Evolutionary conservation across 1,284 basidiomycete genomes (phyloP), one percentile per base, ranked within the genome.

Genomic region (Stereum hirsutum): DNA sequence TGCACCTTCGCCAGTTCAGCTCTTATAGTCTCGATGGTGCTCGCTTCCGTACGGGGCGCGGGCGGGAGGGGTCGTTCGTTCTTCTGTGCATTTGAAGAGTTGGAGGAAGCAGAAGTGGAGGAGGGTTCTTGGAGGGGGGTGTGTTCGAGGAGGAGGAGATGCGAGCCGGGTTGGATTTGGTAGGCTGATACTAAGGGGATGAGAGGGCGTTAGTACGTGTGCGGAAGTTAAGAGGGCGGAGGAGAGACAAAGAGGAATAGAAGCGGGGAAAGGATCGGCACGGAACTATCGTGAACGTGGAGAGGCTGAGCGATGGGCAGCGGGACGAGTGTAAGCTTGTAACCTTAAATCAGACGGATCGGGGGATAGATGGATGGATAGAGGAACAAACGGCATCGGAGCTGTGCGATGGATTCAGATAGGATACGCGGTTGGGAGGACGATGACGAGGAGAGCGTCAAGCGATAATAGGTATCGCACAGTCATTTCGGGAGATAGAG

Each of bases 141-240:
- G n/a, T 65, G 67, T 17, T 72, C 76, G 49, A 87, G 70, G 57
- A 88, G 66, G 36, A 71, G 69, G 53, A 89, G 72, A 41, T 68
- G 75, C n/a, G 78, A 75, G 47, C 77, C 73, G 24, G 68, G 62
- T 38, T 68, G 69, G 46, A 89, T 65, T 40, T 70, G 66, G 56
- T 85, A 89, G 2, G 77, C 65, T 32, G 76, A 78, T 49, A 87
- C 79, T 84, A 55, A 27, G 31, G 24, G 33, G 27, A 20, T 25
- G 19, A 37, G 39, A 44, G 45, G 52, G 53, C 43, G 49, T 48
- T 41, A 53, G 44, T 27, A 34, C n/a, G n/a, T n/a, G n/a, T n/a
- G n/a, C n/a, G n/a, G n/a, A n/a, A n/a, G n/a, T n/a, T n/a, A n/a
- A n/a, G n/a, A n/a, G n/a, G n/a, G n/a, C n/a, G n/a, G n/a, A n/a